Evolutionary conservation across 371 early-diverging fungal genomes (phyloP).

Genomic region (Lichtheimia corymbifera): DNA sequence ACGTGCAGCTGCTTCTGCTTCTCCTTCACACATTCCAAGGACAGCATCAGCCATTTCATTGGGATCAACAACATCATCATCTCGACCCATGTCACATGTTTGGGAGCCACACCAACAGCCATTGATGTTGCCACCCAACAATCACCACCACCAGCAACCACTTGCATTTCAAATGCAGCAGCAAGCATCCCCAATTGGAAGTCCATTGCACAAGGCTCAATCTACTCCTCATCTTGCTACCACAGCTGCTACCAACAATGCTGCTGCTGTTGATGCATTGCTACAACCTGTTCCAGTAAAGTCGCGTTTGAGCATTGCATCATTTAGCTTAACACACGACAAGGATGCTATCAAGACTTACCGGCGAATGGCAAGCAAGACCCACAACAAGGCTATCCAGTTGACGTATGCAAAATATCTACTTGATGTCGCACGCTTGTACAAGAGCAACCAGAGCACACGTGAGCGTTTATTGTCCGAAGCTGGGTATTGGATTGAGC

Average conservation of each 20-base stretch:
- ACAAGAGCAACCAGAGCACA: conserved; percentile 10
- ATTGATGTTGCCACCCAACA: neutral
- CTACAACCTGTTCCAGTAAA: conserved; percentile 2
- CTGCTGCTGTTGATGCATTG: neutral
- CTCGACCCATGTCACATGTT: neutral
- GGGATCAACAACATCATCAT: neutral
- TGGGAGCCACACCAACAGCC: conserved; percentile 8
- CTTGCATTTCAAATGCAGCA: neutral
- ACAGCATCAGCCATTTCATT: conserved; percentile 6
- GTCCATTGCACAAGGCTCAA: conserved; percentile 12
- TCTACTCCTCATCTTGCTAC: conserved; percentile 4
- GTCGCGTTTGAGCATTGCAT: conserved; percentile 20
- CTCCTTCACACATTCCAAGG: neutral
- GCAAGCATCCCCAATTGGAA: neutral
- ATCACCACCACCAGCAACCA: neutral
- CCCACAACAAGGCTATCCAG: conserved; percentile 68
- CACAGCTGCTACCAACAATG: neutral
- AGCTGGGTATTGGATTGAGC: conserved; percentile 76
- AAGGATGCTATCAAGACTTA: conserved; percentile 55
- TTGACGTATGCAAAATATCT: conserved; percentile 76
- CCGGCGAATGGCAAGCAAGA: conserved; percentile 78
- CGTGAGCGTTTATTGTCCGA: conserved; percentile 47
- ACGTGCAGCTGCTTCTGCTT: neutral
- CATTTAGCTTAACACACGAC: conserved; percentile 27
- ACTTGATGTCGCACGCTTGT: conserved; percentile 43